Percentiles rank a stretch among this genome's conserved stretches.
Evolutionary conservation across 2,329 filamentous ascomycete genomes (phyloP).

Genomic region (Beauveria australis): DNA sequence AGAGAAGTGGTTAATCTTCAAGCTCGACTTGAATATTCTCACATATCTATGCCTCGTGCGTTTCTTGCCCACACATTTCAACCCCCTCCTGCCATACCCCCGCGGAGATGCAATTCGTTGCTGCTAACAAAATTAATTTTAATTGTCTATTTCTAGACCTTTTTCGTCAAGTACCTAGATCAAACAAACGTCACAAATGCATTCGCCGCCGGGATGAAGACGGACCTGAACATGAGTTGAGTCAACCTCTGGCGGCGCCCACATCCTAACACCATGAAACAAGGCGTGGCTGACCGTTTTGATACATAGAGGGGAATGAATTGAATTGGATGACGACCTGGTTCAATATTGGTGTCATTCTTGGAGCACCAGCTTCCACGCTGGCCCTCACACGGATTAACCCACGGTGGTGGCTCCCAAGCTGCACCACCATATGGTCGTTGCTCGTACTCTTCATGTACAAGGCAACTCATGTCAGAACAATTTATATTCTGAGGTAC

Average conservation of each 20-base stretch:
- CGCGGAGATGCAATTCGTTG: too few relatives aligned
- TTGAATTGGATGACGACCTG: conserved; percentile 37
- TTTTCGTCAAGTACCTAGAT: not conserved
- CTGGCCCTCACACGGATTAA: conserved; percentile 34
- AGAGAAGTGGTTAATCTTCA: conserved; percentile 38
- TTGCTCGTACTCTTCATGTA: conserved; percentile 32
- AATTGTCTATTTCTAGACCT: not conserved
- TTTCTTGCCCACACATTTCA: not conserved
- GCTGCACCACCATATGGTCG: conserved; percentile 29
- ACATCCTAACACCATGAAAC: not conserved
- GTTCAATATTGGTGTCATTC: conserved; percentile 37
- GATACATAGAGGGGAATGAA: not conserved
- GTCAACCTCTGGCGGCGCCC: not conserved
- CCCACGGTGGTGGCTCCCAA: conserved; percentile 33
- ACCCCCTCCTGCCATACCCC: too few relatives aligned
- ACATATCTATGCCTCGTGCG: conserved; percentile 28
- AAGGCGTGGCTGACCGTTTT: not conserved
- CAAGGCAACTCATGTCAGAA: conserved; percentile 25
- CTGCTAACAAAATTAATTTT: not conserved
- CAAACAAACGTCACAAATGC: not conserved
- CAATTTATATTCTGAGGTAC: conserved; percentile 34
- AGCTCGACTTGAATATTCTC: conserved; percentile 40
- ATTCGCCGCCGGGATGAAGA: not conserved
- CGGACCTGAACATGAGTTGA: not conserved
- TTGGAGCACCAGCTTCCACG: conserved; percentile 36